A percentile compares a stretch with the other conserved stretches of the same genome.
phyloP scores from a whole-genome alignment of 2,329 filamentous ascomycete species.

The Rhinocladiella similis region DNA sequence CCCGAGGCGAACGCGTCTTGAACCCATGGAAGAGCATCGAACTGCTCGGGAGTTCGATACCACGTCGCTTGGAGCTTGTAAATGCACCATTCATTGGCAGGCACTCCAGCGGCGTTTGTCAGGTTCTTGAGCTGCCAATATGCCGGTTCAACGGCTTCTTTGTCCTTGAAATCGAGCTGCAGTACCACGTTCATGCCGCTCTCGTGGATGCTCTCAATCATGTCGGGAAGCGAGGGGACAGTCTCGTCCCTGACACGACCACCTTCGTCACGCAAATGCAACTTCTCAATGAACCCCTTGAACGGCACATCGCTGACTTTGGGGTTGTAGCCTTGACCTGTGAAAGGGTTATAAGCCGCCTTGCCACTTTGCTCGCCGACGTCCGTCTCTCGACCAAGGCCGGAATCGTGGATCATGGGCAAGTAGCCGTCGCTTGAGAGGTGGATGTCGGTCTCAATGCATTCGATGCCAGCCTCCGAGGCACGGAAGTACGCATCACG shows the following conservation, averaged over 20 bases:
- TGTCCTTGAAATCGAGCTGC: slow-evolving; percentile 6
- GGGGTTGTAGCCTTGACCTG: not conserved
- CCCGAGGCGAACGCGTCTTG: not conserved
- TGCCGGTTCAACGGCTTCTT: not conserved
- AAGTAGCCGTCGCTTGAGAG: slow-evolving; percentile 1
- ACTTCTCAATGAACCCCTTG: not conserved
- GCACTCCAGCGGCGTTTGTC: slow-evolving; percentile 1
- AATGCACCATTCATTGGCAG: slow-evolving; percentile 5
- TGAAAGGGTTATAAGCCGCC: slow-evolving; percentile 1
- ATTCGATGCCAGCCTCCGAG: not conserved
- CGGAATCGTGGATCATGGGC: slow-evolving; percentile 2
- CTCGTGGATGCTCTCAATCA: slow-evolving; percentile 3
- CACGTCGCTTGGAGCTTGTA: slow-evolving; percentile 3
- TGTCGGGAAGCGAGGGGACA: not conserved
- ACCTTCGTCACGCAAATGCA: slow-evolving; percentile 1
- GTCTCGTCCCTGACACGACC: slow-evolving; percentile 1
- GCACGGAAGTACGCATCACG: slow-evolving; percentile 1
- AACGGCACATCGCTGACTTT: not conserved
- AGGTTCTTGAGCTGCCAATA: slow-evolving; percentile 5
- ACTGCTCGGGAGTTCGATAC: slow-evolving; percentile 1
- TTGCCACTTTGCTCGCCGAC: not conserved
- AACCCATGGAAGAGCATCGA: slow-evolving; percentile 1
- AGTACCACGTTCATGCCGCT: not conserved
- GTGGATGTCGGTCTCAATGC: slow-evolving; percentile 4
- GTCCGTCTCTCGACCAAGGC: not conserved